Base-by-base conservation (phyloP, 352 stramenopile genomes). In the Globisporangium mamillatum region DNA sequence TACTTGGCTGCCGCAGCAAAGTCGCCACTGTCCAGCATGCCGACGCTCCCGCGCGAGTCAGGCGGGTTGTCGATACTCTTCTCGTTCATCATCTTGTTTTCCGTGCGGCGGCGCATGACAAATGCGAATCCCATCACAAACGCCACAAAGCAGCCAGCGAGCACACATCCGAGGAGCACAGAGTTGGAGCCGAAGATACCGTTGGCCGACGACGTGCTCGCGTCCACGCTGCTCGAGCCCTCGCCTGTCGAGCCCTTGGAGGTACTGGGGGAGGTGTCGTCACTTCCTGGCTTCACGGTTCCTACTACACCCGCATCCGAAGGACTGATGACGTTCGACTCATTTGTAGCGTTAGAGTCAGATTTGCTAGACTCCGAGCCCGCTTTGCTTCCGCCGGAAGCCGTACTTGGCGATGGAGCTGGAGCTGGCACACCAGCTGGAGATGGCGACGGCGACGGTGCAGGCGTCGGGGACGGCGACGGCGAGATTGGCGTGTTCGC, bases 61-160 rank as follows among this genome's bases (percentile, higher is more conserved):
- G 60, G 41, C 29, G 61, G 29, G 16, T 52, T 58, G 48, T 69
- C 63, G 7, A 78, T 27, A 48, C 76, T 65, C 63, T 85, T 85
- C 65, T 78, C 76, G 8, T 69, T 61, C 20, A 57, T 58, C 63
- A 74, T 75, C 38, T 69, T 70, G 38, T 68, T 64, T 34, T 83
- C 71, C 16, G 84, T 79, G 4, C 80, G 77, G 10, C 74, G 78
- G 1, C 80, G 78, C 71, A 86, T 81, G 41, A 87, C 64, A 27
- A 89, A 82, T 8, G 64, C 73, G 32, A 86, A 82, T n/a, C 69
- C 69, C 52, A 74, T 58, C 25, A 74, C 65, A 27, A 54, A 67
- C 4, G 54, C 69, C 16, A 74, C 64, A 36, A 74, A 86, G 62
- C 74, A 82, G 24, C 67, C 75, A 4, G 78, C 76, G 1, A 86